Base-by-base conservation (phyloP, 2,329 filamentous ascomycete genomes). In the Curvularia lunata region DNA sequence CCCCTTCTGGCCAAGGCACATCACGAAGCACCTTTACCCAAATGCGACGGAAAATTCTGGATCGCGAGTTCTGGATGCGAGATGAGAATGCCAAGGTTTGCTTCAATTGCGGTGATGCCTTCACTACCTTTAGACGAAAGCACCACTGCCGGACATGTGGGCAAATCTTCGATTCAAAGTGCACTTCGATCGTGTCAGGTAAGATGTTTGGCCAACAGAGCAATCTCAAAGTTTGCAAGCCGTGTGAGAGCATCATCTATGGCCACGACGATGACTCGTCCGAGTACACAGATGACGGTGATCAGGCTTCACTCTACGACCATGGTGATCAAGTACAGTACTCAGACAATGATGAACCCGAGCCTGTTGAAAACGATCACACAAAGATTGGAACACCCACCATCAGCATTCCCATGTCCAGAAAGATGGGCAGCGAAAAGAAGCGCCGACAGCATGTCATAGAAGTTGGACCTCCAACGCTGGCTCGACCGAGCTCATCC, bases 31-130 rank as follows among this genome's bases (percentile, higher is more conserved):
- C 72, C 4, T 69, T 75, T 28, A 70, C 75, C 48, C 88, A 90
- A 66, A 89, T 97, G 82, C 87, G 90, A 61, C 91, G 91, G 69
- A 92, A 94, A 71, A 88, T 99, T 7, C 80, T 98, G 45, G 96
- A 91, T 74, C 95, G 93, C 71, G 93, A 98, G 67, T 98, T 97
- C 68, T 98, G 94, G 95, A 99, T 99, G 95, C 91, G 92, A 58
- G 95, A 99, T 73, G 95, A 98, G 72, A 97, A 96, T 62, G 96
- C 94, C 58, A 98, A 96, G 74, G 94, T 97, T 69, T 99, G 95
- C 72, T 99, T 97, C 74, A 86, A 91, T 43, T 99, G 95, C 70
- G 91, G 91, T 43, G 90, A 91, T 57, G 85, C 91, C 1, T 99
- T 99, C 72, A 92, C 92, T 0, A 95, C 94, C 1, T 98, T 98